These are phyloP conservation scores for Sugiyamaella floridensis DNA, from an alignment of 805 yeast genomes.

Conservation along the genomic window DNA sequence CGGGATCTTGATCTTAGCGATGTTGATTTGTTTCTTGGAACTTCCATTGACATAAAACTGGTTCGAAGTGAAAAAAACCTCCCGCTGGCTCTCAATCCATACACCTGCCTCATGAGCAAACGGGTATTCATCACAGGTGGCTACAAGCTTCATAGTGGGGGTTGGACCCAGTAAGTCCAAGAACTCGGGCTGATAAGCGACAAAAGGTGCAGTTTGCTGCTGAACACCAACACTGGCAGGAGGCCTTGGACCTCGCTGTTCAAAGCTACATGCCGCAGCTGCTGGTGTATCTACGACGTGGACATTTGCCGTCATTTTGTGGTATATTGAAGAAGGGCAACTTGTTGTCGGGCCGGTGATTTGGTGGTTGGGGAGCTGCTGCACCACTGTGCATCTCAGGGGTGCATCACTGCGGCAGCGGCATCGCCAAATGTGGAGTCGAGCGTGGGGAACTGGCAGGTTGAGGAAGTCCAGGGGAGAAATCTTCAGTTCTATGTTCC, in stretches of 20 bases:
- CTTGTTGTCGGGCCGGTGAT: not conserved
- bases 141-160: slow-evolving; percentile 17
- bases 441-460: too few species aligned
- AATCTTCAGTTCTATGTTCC: too few species aligned
- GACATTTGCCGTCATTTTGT: not conserved
- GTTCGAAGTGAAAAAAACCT: slow-evolving; percentile 26
- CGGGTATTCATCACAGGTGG: slow-evolving; percentile 16
- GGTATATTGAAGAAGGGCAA: not conserved
- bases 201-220: slow-evolving; percentile 12
- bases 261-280: not conserved
- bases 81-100: slow-evolving; percentile 22
- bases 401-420: not conserved
- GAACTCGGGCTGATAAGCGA: slow-evolving; percentile 16
- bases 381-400: not conserved
- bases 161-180: slow-evolving; percentile 13
- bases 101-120: slow-evolving; percentile 29
- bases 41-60: slow-evolving; percentile 11
- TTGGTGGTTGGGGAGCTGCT: not conserved
- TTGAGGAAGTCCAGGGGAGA: too few species aligned
- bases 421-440: not conserved
- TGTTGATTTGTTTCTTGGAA: slow-evolving; percentile 5
- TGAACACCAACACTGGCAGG: not conserved
- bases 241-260: not conserved
- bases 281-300: not conserved
- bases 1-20: slow-evolving; percentile 17